Base-by-base conservation (phyloP, 148 eudicot genomes). In the Amaranthus palmeri region DNA sequence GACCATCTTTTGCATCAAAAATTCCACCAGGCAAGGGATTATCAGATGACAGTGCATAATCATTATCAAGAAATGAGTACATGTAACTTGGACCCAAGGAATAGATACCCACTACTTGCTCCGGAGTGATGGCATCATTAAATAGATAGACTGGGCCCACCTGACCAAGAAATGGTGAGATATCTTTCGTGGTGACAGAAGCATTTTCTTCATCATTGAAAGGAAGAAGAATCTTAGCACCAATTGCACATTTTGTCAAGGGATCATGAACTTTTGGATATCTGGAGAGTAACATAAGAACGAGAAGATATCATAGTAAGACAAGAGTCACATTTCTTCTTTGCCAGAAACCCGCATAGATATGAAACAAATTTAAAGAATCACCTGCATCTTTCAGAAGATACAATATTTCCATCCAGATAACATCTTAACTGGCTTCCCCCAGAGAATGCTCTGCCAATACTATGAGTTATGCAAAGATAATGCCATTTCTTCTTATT, bases 41-140 rank as follows among this genome's bases (percentile, higher is more conserved):
- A 78, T 87, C 92, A 57, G 83, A 78, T 76, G 76, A 82, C 61
- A 77, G 49, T 51, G 80, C 67, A 75, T 72, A 70, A 82, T 86
- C 97, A 88, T 87, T 90, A 80, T 90, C 93, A 69, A 92, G 91
- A 79, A 96, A 96, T 49, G 92, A 89, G 75, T 90, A 92, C 99
- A 96, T 96, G 79, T 96, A 96, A 86, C 95, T 96, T 81, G 99
- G 99, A 70, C 99, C 99, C 76, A 96, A 76, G 70, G 89, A 90
- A 82, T 80, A 86, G 72, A 96, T 88, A 71, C 96, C 97, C 83
- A 81, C 80, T 72, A 92, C 96, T 74, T 88, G 96, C 64, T 92
- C 99, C 17, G 88, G 74, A 81, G 90, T 79, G 74, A 96, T 85
- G 79, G 92, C 87, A 69, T 96, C 99, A 69, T 75, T 81, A 68